Evolutionary conservation across 2,329 filamentous ascomycete genomes (phyloP).

Genomic region (Plenodomus lindquistii): DNA sequence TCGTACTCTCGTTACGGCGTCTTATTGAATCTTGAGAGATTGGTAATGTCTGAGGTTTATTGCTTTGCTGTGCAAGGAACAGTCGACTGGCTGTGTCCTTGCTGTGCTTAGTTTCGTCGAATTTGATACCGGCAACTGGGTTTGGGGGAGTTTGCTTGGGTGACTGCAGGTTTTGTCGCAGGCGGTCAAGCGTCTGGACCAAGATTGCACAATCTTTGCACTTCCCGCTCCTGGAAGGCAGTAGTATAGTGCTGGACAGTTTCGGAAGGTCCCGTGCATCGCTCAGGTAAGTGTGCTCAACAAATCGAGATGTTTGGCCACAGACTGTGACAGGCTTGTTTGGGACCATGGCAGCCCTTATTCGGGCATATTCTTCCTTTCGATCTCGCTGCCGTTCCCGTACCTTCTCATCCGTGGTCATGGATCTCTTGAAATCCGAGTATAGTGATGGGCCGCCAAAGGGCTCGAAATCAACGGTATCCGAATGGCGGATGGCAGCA

Average conservation of each 20-base stretch:
- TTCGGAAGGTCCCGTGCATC: not conserved
- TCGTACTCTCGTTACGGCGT: too few relatives aligned
- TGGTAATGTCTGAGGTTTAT: too few relatives aligned
- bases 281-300: constrained; percentile 24
- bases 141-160: not conserved
- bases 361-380: not conserved
- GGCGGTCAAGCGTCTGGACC: constrained; percentile 24
- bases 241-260: not conserved
- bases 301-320: constrained; percentile 9
- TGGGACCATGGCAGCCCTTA: not conserved
- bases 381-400: constrained; percentile 18
- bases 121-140: not conserved
- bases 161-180: constrained; percentile 20
- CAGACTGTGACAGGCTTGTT: constrained; percentile 18
- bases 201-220: constrained; percentile 33
- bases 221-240: not conserved
- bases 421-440: constrained; percentile 24
- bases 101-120: too few relatives aligned
- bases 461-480: constrained; percentile 22
- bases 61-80: too few relatives aligned
- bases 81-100: too few relatives aligned
- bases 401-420: constrained; percentile 30
- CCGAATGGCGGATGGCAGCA: constrained; percentile 2
- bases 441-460: constrained; percentile 24
- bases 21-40: too few relatives aligned